Percentiles rank a stretch among this genome's conserved stretches.
phyloP scores from a whole-genome alignment of 108 stramenopile genomes.

The Conticribra guillardii region DNA sequence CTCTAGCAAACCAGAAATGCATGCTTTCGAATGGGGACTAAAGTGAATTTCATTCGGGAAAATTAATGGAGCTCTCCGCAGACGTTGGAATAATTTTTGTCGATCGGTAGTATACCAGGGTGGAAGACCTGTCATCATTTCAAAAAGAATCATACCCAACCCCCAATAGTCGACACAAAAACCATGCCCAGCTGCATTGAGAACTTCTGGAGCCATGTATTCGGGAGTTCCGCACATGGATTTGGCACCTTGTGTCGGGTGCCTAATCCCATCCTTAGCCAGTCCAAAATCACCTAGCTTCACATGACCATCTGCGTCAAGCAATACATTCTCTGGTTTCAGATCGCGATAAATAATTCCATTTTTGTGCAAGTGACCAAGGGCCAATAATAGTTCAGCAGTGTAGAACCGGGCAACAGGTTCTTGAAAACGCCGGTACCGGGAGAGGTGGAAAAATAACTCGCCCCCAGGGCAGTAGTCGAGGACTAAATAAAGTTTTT shows the following conservation, averaged over 20 bases:
- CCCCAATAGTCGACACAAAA: slow-evolving; percentile 96
- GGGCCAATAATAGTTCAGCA: slow-evolving; percentile 90
- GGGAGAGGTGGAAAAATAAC: slow-evolving; percentile 95
- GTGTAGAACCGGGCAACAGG: slow-evolving; percentile 92
- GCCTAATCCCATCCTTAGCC: slow-evolving; percentile 81
- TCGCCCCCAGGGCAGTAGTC: slow-evolving; percentile 99
- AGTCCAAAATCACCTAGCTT: slow-evolving; percentile 93
- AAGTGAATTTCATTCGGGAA: slow-evolving; percentile 76
- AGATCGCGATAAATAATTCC: slow-evolving; percentile 91
- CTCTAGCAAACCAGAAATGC: slow-evolving; percentile 77
- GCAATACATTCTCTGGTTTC: slow-evolving; percentile 91
- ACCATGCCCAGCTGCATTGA: slow-evolving; percentile 82
- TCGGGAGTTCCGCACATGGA: slow-evolving; percentile 98
- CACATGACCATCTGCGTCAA: slow-evolving; percentile 92
- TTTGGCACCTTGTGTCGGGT: slow-evolving; percentile 88
- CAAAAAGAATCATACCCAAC: slow-evolving; percentile 94
- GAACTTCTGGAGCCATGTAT: slow-evolving; percentile 97
- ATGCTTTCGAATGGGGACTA: slow-evolving; percentile 57
- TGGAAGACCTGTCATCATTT: slow-evolving; percentile 98
- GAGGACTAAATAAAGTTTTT: slow-evolving; percentile 93
- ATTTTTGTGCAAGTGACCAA: slow-evolving; percentile 87
- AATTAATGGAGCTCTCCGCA: slow-evolving; percentile 81
- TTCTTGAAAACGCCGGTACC: slow-evolving; percentile 92
- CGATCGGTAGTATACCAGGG: slow-evolving; percentile 98
- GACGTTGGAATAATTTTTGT: slow-evolving; percentile 91